These are phyloP conservation scores for Calocybe indica DNA, from an alignment of 768 basidiomycete species.

Conservation along the genomic window DNA sequence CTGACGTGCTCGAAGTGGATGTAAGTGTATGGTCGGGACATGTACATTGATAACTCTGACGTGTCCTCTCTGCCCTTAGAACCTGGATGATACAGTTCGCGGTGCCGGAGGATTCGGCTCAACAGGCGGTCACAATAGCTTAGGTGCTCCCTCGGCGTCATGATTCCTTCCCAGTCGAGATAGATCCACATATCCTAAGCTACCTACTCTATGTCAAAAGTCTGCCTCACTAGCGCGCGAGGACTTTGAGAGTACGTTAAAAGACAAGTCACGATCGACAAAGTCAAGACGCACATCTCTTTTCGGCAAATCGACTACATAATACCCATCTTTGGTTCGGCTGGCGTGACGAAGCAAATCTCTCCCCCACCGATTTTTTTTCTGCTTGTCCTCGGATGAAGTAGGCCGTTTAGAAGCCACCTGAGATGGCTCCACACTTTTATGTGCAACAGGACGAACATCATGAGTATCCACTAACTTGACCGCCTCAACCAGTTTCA, in stretches of 20 bases:
- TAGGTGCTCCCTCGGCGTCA: conserved; percentile 23
- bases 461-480: conserved; percentile 47
- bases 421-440: conserved; percentile 27
- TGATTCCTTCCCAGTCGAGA: not conserved
- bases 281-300: too few species aligned
- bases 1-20: conserved; percentile 80
- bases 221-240: too few species aligned
- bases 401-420: too few species aligned
- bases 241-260: too few species aligned
- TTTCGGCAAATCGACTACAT: conserved; percentile 55
- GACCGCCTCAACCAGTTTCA: conserved; percentile 78
- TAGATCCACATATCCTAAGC: not conserved
- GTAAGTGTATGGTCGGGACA: conserved; percentile 35
- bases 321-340: conserved; percentile 46
- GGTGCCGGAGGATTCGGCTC: conserved; percentile 91
- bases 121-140: conserved; percentile 75
- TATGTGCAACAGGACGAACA: conserved; percentile 23
- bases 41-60: conserved; percentile 5
- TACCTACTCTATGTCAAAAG: not conserved
- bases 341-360: conserved; percentile 46
- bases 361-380: conserved; percentile 24
- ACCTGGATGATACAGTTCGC: conserved; percentile 79
- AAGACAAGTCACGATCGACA: too few species aligned
- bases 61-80: conserved; percentile 33
- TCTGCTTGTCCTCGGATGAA: conserved; percentile 20